Evolutionary conservation across 345 rosid species (phyloP), one percentile per base, ranked within the genome.

Genomic region (Brassica nigra): DNA sequence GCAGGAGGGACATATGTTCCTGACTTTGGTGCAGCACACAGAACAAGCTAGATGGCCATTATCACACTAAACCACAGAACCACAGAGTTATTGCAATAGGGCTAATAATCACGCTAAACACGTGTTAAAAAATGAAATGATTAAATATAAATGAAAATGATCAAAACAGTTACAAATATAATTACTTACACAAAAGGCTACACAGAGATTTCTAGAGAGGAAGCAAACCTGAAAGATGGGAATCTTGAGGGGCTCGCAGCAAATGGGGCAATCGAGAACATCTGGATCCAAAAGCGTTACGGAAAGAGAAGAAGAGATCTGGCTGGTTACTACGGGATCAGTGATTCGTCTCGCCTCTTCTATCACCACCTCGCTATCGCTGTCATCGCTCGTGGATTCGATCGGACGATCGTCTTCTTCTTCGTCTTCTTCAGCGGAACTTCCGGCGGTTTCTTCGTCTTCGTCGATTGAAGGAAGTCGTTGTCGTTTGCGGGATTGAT

Each of bases 41-140:
- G 86, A 55, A 80, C 92, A 90, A 30, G 90, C 88, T 36, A 85
- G 44, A 67, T 90, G 95, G 23, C 95, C 93, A 80, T 90, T 90
- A 18, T 86, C 89, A 81, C 93, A 91, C 93, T 91, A 23, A 54
- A 58, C 29, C 29, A 80, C 30, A 27, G 0, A 75, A 52, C 29
- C 62, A 73, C 15, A 75, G 0, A 49, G 36, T 23, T 68, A 68
- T 23, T 4, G 55, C 37, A 37, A 4, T 31, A 39, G 27, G 0
- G 27, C 27, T 23, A 23, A 23, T 23, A 23, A 23, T 23, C 27
- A 23, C 27, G 27, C 27, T 23, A 23, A 23, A 23, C 27, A 23
- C 27, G 27, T 23, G 27, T 23, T 23, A 23, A 23, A 23, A 23
- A 1, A 23, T 23, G 27, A 23, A 23, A 23, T 23, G 27, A 23